phyloP scores from a whole-genome alignment of 1,139 yeast genomes.

The Saccharomyces hybrid region DNA sequence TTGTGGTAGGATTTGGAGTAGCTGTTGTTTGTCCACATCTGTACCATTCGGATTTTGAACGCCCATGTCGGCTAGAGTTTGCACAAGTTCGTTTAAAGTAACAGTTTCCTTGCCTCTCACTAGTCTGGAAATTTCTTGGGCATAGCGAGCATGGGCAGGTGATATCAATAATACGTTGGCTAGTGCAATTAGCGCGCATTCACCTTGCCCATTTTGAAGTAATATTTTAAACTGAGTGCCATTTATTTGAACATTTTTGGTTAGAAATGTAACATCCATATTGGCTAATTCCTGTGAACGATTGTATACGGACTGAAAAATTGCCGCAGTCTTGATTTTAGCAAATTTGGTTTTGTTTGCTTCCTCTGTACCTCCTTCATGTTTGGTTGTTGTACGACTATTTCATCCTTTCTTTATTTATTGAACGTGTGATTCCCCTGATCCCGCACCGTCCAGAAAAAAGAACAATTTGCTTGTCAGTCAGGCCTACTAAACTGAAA shows the following conservation, averaged over 20 bases:
- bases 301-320: background rate
- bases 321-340: background rate
- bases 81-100: conserved; percentile 34
- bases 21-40: conserved; percentile 25
- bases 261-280: conserved; percentile 17
- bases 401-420: background rate
- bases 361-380: background rate
- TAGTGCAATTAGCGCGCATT: conserved; percentile 82
- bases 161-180: conserved; percentile 58
- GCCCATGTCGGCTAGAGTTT: conserved; percentile 41
- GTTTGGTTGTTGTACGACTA: background rate
- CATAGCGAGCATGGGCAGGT: conserved; percentile 33
- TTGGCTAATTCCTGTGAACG: background rate
- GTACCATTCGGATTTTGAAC: conserved; percentile 22
- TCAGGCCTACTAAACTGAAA: background rate
- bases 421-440: background rate
- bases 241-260: conserved; percentile 28
- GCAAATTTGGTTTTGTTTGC: background rate
- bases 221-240: conserved; percentile 46
- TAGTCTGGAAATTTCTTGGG: conserved; percentile 24
- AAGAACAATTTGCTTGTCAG: background rate
- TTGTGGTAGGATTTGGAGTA: conserved; percentile 44
- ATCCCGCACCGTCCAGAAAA: background rate
- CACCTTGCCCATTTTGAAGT: conserved; percentile 79
- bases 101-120: conserved; percentile 24